Conservation (phyloP, 1,284 basidiomycete genomes). For the Wallemia hederae region DNA sequence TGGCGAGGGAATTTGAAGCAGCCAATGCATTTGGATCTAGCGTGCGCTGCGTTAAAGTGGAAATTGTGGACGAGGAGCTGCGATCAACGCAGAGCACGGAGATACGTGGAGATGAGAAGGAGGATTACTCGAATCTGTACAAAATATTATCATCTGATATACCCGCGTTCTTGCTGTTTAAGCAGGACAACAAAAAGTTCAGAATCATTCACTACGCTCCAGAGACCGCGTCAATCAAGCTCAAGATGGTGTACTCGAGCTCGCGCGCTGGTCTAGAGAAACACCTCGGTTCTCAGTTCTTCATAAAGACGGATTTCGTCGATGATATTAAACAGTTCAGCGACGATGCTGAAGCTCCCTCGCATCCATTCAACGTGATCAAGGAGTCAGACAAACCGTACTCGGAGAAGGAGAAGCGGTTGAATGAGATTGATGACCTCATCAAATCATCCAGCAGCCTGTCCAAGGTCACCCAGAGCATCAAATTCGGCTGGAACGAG, state of each 20-base stretch:
- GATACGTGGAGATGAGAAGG: background rate
- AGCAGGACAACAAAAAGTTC: background rate
- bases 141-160: background rate
- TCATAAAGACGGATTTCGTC: background rate
- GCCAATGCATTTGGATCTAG: background rate
- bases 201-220: background rate
- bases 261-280: background rate
- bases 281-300: background rate
- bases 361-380: background rate
- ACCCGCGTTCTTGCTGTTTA: background rate
- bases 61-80: background rate
- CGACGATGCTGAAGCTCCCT: background rate
- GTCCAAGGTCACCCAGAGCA: background rate
- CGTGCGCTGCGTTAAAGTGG: background rate
- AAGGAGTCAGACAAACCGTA: background rate
- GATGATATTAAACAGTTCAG: background rate
- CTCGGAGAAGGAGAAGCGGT: background rate
- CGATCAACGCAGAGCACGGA: background rate
- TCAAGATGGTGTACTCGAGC: background rate
- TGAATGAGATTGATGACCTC: background rate
- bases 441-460: background rate
- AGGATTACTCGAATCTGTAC: background rate
- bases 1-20: background rate
- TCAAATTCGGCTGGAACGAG: background rate
- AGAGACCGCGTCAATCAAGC: background rate